These are phyloP conservation scores for Agaricus subrufescens DNA, from an alignment of 768 basidiomycete genomes.

Conservation along the genomic window DNA sequence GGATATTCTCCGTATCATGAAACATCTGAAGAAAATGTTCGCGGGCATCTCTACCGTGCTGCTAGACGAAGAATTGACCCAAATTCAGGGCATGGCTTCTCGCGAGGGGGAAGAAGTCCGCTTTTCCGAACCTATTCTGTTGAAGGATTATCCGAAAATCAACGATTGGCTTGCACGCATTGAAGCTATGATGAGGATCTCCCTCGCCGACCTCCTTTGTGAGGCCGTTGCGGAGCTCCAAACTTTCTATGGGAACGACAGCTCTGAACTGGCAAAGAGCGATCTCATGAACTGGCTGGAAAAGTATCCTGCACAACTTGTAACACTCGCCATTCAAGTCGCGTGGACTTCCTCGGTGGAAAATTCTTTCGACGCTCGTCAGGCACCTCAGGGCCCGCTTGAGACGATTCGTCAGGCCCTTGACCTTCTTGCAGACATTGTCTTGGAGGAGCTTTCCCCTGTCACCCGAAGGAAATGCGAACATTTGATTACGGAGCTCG, in stretches of 20 bases:
- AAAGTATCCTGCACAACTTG: constrained; percentile 92
- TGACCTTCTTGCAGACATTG: constrained; percentile 95
- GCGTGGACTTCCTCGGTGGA: constrained; percentile 92
- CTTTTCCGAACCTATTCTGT: constrained; percentile 76
- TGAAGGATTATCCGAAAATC: constrained; percentile 95
- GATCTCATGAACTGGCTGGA: constrained; percentile 89
- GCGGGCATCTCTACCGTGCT: constrained; percentile 90
- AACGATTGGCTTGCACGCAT: constrained; percentile 96
- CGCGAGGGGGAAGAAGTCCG: constrained; percentile 91
- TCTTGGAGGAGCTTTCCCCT: constrained; percentile 81
- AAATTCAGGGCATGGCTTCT: constrained; percentile 92
- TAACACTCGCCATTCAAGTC: constrained; percentile 92
- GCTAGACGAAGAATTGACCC: constrained; percentile 82
- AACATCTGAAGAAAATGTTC: constrained; percentile 99
- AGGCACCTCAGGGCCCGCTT: constrained; percentile 60
- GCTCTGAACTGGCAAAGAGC: constrained; percentile 52
- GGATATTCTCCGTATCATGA: constrained; percentile 96
- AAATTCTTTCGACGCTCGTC: constrained; percentile 49
- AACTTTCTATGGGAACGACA: constrained; percentile 64
- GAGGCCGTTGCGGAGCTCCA: constrained; percentile 80
- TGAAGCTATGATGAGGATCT: constrained; percentile 89
- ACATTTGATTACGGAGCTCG: constrained; percentile 96
- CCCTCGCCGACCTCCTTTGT: constrained; percentile 77
- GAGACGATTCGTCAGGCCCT: constrained; percentile 76
- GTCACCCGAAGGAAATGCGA: constrained; percentile 98